Evolutionary conservation across 768 basidiomycete species (phyloP), one percentile per base, ranked within the genome.

Genomic region (Tricholoma saponaceum): DNA sequence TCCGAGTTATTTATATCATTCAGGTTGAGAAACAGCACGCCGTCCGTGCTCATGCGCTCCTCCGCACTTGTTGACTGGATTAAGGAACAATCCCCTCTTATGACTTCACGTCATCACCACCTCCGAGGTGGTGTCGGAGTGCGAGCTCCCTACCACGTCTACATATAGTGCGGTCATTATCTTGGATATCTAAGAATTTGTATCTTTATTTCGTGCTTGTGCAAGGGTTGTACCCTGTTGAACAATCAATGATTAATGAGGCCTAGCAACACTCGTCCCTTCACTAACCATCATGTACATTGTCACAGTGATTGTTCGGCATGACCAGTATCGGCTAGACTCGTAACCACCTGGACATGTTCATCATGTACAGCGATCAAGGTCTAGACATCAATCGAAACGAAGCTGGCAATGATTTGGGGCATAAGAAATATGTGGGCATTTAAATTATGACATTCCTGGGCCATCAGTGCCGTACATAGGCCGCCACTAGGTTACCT

Each of bases 21-120:
- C 54, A 84, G 83, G 83, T 86, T 61, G 77, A 83, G 57, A 85
- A 81, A 75, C 74, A 69, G 61, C 77, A 86, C 57, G 80, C 84
- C 6, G 68, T 71, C 33, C 81, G 81, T 41, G 86, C 86, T 16
- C 80, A 80, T 59, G 75, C 79, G 30, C 73, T 89, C 18, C 72
- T 89, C 44, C 78, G 80, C 47, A 75, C 77, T 22, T 87, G 85
- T 65, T 87, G 72, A 78, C 23, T 28, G 13, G 25, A 26, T 1
- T n/a, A 26, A 49, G 16, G 25, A n/a, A 28, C 25, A 23, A 23
- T 44, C 10, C 43, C 8, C 10, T 46, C 23, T 7, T 10, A 25
- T 7, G 16, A 22, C 44, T 14, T 26, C 25, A 16, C 5, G 14
- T 26, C 25, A 47, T 16, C 20, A 20, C 16, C 46, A 47, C 20